Evolutionary conservation across 108 stramenopile genomes (phyloP).

Genomic region (Heterococcus sp.): DNA sequence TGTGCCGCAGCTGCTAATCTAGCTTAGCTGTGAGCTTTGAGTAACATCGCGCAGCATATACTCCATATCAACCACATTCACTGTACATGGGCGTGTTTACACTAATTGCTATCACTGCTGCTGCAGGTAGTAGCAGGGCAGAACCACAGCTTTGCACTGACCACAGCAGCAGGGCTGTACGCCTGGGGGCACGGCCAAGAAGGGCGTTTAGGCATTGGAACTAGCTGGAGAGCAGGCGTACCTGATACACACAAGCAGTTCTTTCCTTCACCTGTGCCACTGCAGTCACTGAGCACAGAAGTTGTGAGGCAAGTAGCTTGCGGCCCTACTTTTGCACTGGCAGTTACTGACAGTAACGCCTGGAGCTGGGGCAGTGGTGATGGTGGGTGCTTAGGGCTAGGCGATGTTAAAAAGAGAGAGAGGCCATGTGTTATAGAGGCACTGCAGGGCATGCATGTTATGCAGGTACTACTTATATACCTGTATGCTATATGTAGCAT

Average conservation of each 20-base stretch:
- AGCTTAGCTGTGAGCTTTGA: background rate
- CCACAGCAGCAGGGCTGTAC: constrained; percentile 55
- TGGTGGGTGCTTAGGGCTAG: constrained; percentile 68
- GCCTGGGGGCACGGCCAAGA: constrained; percentile 64
- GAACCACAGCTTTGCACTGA: constrained; percentile 59
- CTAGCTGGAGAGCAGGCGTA: constrained; percentile 46
- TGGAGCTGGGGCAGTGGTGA: constrained; percentile 68
- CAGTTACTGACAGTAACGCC: constrained; percentile 46
- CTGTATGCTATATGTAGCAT: too few relatives aligned
- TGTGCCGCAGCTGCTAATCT: background rate
- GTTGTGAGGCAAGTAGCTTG: constrained; percentile 59
- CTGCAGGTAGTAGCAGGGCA: constrained; percentile 57
- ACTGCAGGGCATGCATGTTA: constrained; percentile 30
- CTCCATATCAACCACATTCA: too few relatives aligned
- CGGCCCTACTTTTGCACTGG: constrained; percentile 66
- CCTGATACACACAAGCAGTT: constrained; percentile 36
- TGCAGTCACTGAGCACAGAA: constrained; percentile 47
- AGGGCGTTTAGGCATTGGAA: constrained; percentile 57
- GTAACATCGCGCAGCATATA: too few relatives aligned
- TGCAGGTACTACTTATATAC: too few relatives aligned
- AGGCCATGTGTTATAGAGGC: constrained; percentile 32
- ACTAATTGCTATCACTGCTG: background rate
- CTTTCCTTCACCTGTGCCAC: constrained; percentile 51
- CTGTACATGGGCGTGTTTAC: background rate
- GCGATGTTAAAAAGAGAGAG: constrained; percentile 43